These are phyloP conservation scores for Gloeophyllum trabeum DNA, from an alignment of 768 basidiomycete genomes.

Conservation along the genomic window DNA sequence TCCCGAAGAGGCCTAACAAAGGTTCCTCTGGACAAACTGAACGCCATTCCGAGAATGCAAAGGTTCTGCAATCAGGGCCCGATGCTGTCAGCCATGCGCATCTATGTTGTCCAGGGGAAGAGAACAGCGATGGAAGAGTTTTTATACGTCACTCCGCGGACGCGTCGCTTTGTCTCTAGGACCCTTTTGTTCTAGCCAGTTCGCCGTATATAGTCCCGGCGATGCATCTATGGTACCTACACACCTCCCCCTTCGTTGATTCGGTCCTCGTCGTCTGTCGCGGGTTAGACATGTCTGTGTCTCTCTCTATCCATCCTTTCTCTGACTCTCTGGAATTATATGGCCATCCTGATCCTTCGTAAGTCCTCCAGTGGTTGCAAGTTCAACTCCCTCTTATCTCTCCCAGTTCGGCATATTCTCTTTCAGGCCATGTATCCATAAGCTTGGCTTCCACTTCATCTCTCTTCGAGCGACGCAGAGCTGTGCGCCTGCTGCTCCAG, in stretches of 20 bases:
- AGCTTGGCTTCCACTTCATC: conserved; percentile 46
- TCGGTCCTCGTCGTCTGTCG: not conserved
- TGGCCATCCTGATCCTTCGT: conserved; percentile 58
- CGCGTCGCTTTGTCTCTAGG: too few relatives aligned
- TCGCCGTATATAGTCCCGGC: too few relatives aligned
- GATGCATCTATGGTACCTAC: too few relatives aligned
- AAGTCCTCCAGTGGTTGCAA: conserved; percentile 16
- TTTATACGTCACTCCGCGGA: too few relatives aligned
- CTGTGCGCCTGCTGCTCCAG: conserved; percentile 44
- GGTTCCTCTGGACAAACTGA: not conserved
- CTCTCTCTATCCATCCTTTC: conserved; percentile 51
- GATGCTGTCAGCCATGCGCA: too few relatives aligned
- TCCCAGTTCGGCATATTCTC: conserved; percentile 71
- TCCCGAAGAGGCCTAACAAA: not conserved
- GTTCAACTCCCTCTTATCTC: conserved; percentile 2
- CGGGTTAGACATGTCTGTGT: conserved; percentile 42
- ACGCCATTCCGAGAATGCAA: not conserved
- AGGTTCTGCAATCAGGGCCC: too few relatives aligned
- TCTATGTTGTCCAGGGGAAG: too few relatives aligned
- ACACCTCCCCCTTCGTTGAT: too few relatives aligned
- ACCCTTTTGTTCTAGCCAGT: too few relatives aligned
- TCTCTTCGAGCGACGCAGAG: conserved; percentile 40
- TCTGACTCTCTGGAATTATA: conserved; percentile 53
- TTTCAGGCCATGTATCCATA: conserved; percentile 72
- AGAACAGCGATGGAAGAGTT: too few relatives aligned